Conservation (phyloP, 805 yeast species). For the Saccharomycopsis vini region DNA sequence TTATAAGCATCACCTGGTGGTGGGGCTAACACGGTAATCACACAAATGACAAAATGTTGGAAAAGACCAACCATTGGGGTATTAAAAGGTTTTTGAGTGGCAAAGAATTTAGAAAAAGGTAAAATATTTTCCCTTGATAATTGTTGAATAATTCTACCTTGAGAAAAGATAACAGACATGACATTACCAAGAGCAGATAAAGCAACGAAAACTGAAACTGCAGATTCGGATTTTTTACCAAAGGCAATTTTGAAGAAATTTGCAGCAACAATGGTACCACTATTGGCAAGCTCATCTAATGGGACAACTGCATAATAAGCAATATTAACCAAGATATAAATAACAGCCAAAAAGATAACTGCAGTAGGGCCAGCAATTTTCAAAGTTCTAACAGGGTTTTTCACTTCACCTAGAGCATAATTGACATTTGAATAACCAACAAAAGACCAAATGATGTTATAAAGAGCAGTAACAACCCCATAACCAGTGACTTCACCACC, state of each 20-base stretch:
- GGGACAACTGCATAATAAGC: slow-evolving; percentile 82
- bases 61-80: slow-evolving; percentile 67
- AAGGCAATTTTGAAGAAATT: slow-evolving; percentile 66
- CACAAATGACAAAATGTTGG: slow-evolving; percentile 70
- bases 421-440: slow-evolving; percentile 79
- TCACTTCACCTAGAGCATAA: slow-evolving; percentile 73
- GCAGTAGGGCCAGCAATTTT: slow-evolving; percentile 71
- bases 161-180: slow-evolving; percentile 69
- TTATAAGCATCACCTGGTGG: slow-evolving; percentile 87
- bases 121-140: slow-evolving; percentile 75
- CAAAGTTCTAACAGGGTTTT: slow-evolving; percentile 62
- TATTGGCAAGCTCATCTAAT: slow-evolving; percentile 44
- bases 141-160: slow-evolving; percentile 73
- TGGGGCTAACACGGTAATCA: slow-evolving; percentile 66
- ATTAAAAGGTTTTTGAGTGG: slow-evolving; percentile 61
- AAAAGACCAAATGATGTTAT: slow-evolving; percentile 79
- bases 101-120: slow-evolving; percentile 66
- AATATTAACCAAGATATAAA: slow-evolving; percentile 69
- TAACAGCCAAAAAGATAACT: slow-evolving; percentile 45
- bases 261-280: slow-evolving; percentile 70
- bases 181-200: slow-evolving; percentile 78
- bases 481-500: slow-evolving; percentile 44
- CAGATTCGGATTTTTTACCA: slow-evolving; percentile 59
- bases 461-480: slow-evolving; percentile 66
- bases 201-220: slow-evolving; percentile 73